These are phyloP conservation scores for Rhodosorus marinus DNA, from an alignment of 23 red algal genomes.

Conservation along the genomic window DNA sequence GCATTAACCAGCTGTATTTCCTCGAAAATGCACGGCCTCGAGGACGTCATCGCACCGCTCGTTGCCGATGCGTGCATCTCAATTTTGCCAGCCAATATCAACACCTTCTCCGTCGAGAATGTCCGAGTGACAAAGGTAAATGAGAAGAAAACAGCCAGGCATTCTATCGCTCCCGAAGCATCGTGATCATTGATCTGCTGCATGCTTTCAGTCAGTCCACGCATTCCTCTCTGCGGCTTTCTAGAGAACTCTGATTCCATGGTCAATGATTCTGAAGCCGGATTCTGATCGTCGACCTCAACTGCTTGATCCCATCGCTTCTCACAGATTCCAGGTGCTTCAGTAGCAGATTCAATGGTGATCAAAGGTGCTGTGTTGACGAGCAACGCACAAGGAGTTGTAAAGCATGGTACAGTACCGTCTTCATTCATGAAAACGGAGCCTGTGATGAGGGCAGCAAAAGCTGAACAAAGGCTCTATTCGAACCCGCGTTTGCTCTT, in stretches of 20 bases:
- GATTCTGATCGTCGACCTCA: too few species aligned
- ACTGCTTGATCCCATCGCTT: too few species aligned
- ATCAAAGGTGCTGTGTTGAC: conserved; percentile 69
- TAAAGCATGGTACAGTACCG: too few species aligned
- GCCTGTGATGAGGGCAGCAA: too few species aligned
- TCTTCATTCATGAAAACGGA: too few species aligned
- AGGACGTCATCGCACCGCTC: conserved; percentile 47
- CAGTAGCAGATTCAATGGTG: conserved; percentile 40
- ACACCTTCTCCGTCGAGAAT: conserved; percentile 78
- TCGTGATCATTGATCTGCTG: too few species aligned
- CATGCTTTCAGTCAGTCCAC: too few species aligned
- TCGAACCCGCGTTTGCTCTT: background rate
- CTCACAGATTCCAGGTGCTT: too few species aligned
- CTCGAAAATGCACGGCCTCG: conserved; percentile 65
- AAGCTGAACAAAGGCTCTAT: background rate
- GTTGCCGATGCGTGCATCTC: conserved; percentile 80
- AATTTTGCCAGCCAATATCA: conserved; percentile 34
- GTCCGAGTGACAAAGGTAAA: conserved; percentile 83
- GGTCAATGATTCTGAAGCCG: too few species aligned
- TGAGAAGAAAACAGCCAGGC: conserved; percentile 11
- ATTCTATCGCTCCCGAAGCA: too few species aligned
- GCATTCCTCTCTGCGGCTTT: too few species aligned
- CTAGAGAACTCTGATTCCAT: too few species aligned
- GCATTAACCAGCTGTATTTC: conserved; percentile 51
- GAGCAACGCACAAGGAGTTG: conserved; percentile 42